Evolutionary conservation across 805 yeast genomes (phyloP).

Genomic region (Starmerella roubikii): DNA sequence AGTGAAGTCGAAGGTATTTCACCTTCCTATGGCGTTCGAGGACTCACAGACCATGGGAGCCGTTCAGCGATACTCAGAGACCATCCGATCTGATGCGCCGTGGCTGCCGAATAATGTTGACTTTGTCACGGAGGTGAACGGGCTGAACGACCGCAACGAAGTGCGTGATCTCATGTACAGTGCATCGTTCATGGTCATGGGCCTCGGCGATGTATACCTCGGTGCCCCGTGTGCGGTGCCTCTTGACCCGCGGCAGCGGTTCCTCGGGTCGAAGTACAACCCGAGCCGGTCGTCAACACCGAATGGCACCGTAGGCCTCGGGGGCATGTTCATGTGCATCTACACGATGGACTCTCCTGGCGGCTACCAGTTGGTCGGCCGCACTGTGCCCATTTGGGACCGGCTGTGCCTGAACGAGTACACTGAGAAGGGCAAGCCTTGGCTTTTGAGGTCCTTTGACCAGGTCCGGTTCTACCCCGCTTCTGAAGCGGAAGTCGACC

Average conservation of each 20-base stretch:
- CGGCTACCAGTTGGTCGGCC: slow-evolving; percentile 92
- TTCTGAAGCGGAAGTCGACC: slow-evolving; percentile 67
- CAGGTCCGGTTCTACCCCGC: slow-evolving; percentile 93
- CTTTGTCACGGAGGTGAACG: slow-evolving; percentile 81
- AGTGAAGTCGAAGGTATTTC: slow-evolving; percentile 68
- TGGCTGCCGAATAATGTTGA: slow-evolving; percentile 98
- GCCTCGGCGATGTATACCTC: slow-evolving; percentile 91
- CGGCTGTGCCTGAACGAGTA: slow-evolving; percentile 47
- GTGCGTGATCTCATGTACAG: slow-evolving; percentile 75
- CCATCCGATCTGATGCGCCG: slow-evolving; percentile 85
- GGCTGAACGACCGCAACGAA: slow-evolving; percentile 49
- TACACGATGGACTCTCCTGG: slow-evolving; percentile 98
- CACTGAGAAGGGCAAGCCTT: slow-evolving; percentile 46
- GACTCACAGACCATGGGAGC: slow-evolving; percentile 81
- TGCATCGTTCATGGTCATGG: slow-evolving; percentile 84
- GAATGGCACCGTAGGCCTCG: slow-evolving; percentile 93
- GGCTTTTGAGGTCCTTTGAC: slow-evolving; percentile 87
- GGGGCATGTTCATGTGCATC: slow-evolving; percentile 98
- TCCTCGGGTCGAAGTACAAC: slow-evolving; percentile 85
- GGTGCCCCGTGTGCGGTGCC: slow-evolving; percentile 99
- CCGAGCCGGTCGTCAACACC: slow-evolving; percentile 95
- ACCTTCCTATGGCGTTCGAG: slow-evolving; percentile 92
- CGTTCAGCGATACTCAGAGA: slow-evolving; percentile 81
- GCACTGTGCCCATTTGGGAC: slow-evolving; percentile 97
- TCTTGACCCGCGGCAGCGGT: slow-evolving; percentile 87